phyloP scores from a whole-genome alignment of 1,139 yeast species.

The Spencermartinsiella ligniputridi region DNA sequence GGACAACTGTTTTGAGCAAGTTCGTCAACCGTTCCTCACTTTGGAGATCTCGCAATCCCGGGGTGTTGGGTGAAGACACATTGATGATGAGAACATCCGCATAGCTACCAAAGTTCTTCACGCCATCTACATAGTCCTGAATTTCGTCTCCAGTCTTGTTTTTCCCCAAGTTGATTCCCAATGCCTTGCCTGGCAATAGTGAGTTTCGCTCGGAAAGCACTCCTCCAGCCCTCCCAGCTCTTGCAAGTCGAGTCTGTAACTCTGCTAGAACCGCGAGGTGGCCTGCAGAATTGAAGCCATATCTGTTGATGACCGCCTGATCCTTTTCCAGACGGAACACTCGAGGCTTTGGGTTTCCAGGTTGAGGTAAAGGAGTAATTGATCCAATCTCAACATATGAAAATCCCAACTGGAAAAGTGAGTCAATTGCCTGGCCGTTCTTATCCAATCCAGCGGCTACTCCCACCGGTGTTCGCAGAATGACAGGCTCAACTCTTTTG shows the following conservation, averaged over 20 bases:
- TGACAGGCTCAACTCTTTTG: conserved; percentile 31
- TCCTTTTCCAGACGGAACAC: conserved; percentile 82
- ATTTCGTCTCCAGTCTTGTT: conserved; percentile 90
- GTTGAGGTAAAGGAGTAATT: conserved; percentile 87
- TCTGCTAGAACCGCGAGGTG: conserved; percentile 68
- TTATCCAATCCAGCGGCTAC: conserved; percentile 96
- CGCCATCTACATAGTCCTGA: conserved; percentile 80
- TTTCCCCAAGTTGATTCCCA: conserved; percentile 86
- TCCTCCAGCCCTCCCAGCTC: conserved; percentile 9
- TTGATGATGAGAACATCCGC: conserved; percentile 89
- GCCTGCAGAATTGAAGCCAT: conserved; percentile 92
- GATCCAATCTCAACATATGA: conserved; percentile 92
- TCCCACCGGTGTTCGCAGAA: conserved; percentile 73
- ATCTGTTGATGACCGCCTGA: conserved; percentile 86
- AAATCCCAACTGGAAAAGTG: conserved; percentile 73
- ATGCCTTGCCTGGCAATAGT: conserved; percentile 57
- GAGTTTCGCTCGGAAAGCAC: conserved; percentile 41
- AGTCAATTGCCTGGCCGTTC: conserved; percentile 89
- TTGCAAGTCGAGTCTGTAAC: conserved; percentile 54
- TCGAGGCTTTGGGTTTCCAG: conserved; percentile 89
- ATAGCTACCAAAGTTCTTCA: conserved; percentile 68
- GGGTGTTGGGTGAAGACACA: conserved; percentile 96
- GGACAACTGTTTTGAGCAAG: conserved; percentile 50
- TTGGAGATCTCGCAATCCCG: conserved; percentile 87
- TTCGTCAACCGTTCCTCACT: conserved; percentile 65